A percentile compares a stretch with the other conserved stretches of the same genome.
phyloP scores from a whole-genome alignment of 2,329 filamentous ascomycete species.

The Clonostachys byssicola region DNA sequence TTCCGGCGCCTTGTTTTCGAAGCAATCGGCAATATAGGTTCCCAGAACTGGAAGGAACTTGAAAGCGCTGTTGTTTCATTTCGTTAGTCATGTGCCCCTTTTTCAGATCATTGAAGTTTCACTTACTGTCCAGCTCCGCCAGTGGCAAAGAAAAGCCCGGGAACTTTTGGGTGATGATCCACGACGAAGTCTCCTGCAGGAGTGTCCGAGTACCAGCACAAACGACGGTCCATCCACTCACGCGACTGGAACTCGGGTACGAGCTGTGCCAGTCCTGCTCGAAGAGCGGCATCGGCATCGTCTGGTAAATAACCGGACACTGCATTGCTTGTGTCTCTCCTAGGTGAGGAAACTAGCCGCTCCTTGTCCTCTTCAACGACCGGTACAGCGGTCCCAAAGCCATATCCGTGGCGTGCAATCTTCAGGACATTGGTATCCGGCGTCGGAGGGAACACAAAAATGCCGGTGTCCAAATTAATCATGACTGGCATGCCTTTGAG shows the following conservation, averaged over 20 bases:
- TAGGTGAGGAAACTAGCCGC: constrained; percentile 21
- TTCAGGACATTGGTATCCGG: constrained; percentile 47
- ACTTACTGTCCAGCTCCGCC: constrained; percentile 38
- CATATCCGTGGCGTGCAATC: constrained; percentile 56
- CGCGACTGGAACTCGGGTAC: constrained; percentile 49
- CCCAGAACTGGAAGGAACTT: constrained; percentile 15
- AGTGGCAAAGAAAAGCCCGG: constrained; percentile 41
- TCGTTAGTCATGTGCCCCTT: no score
- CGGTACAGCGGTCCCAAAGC: constrained; percentile 33
- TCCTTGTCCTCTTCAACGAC: constrained; percentile 9
- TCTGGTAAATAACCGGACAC: constrained; percentile 35
- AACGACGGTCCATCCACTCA: constrained; percentile 42
- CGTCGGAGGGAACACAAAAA: constrained; percentile 50
- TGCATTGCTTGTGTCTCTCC: constrained; percentile 26
- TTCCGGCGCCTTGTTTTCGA: constrained; percentile 18
- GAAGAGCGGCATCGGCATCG: constrained; percentile 49
- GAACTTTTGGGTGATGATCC: constrained; percentile 44
- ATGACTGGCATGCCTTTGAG: constrained; percentile 54
- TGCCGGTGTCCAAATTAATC: constrained; percentile 48
- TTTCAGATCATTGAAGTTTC: not conserved
- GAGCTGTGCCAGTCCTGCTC: constrained; percentile 44
- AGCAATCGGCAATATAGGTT: constrained; percentile 21
- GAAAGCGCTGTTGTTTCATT: constrained; percentile 7
- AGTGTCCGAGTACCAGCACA: constrained; percentile 66
- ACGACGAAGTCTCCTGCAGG: constrained; percentile 60